Evolutionary conservation across 176 grass and related monocot genomes (phyloP), one percentile per base, ranked within the genome.

Genomic region (sorghum (Sorghum bicolor)): DNA sequence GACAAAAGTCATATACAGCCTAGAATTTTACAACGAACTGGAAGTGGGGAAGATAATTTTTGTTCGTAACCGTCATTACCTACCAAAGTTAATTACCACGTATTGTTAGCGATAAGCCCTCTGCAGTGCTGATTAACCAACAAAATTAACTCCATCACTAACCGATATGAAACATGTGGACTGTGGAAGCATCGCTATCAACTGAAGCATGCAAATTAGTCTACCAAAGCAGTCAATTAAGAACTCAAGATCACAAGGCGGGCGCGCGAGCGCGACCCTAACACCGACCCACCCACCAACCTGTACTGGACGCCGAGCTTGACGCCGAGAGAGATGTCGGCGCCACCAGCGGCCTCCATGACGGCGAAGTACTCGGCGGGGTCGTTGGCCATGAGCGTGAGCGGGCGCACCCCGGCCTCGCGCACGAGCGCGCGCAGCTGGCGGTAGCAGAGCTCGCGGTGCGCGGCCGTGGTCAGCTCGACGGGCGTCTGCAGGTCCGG

Each of bases 261-360:
- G 20, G 20, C 1, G 4, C 22, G 12, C 45, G 45, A 11, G n/a
- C 19, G 52, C 52, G 52, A n/a, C 24, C 53, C 53, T 24, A 44
- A 36, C 20, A 43, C 2, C n/a, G 36, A 1, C 30, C 2, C 10
- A 79, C 28, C 6, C 10, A 25, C 96, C 96, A 90, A 26, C 96
- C 96, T 99, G 91, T 91, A 99, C 86, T 99, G 96, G n/a, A 99
- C 96, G 32, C 96, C 96, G 39, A 96, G 33, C 84, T 96, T 96
- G 89, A 99, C 86, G 72, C 81, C 96, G 66, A 99, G 83, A 6
- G 96, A 96, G 78, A 99, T 96, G 88, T 99, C 96, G 50, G 92
- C 65, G 11, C 85, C 93, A 26, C 96, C 96, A 11, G 63, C 84
- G 10, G 96, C 96, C 87, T 99, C 96, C n/a, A 85, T 80, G 82